Evolutionary conservation across 257 asterid genomes (phyloP), one percentile per base, ranked within the genome.

Genomic region (Galeopsis tetrahit): DNA sequence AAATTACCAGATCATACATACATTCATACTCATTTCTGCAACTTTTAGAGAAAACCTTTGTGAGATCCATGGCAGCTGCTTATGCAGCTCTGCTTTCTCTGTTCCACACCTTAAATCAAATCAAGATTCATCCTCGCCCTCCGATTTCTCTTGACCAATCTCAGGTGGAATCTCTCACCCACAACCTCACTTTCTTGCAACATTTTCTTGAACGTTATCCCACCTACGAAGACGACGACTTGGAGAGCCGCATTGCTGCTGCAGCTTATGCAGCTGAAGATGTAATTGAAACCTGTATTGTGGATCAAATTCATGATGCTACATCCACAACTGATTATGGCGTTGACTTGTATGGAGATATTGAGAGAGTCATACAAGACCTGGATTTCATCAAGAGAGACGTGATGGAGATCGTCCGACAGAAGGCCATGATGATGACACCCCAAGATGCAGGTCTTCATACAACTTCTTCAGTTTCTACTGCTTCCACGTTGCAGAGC

Each of bases 201-300:
- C 2, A 53, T 17, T 53, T 53, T 53, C 60, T 53, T 7, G n/a
- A 55, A 21, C 61, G 6, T 6, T 17, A 53, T 53, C 3, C 60
- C 61, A 7, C 0, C 11, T 5, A 53, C 6, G 60, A 53, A 53
- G 60, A 17, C 10, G 60, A 53, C 4, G 60, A 17, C 13, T 17
- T 53, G 60, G 60, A 53, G 60, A 53, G 4, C 6, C 36, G 61
- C 61, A 55, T 55, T 0, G n/a, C 35, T 2, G 6, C 2, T 17
- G 34, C 33, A 53, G 59, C 59, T 17, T 8, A 52, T 52, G 60
- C 35, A 53, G 61, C 61, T 6, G 35, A 55, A 55, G 35, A 55
- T 21, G 13, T 7, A 55, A 55, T 55, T 6, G 61, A 55, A 55
- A 1, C 61, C 35, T 35, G 21, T 3, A 55, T 55, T 17, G n/a